phyloP scores from a whole-genome alignment of 768 basidiomycete species.

The Russula vinacea region DNA sequence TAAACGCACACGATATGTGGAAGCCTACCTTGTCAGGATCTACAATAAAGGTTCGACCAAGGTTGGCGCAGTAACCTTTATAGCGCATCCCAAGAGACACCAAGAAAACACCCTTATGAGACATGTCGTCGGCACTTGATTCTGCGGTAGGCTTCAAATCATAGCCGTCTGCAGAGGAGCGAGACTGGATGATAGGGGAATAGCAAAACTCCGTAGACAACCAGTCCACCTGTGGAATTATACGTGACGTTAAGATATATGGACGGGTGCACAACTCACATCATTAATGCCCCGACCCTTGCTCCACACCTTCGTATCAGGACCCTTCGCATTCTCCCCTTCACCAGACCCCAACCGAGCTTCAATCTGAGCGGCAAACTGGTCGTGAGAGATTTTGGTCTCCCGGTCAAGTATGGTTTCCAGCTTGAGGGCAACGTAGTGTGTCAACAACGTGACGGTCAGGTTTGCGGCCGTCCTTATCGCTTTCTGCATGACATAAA shows the following conservation, averaged over 20 bases:
- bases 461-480: conserved; percentile 70
- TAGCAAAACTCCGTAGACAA: conserved; percentile 90
- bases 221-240: conserved; percentile 71
- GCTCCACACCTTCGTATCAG: conserved; percentile 91
- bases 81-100: conserved; percentile 87
- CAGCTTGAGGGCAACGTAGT: conserved; percentile 84
- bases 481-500: conserved; percentile 56
- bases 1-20: neutral
- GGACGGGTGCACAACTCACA: conserved; percentile 45
- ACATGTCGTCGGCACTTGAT: conserved; percentile 78
- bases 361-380: conserved; percentile 83
- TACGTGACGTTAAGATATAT: conserved; percentile 15
- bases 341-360: conserved; percentile 82
- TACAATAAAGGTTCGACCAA: conserved; percentile 93
- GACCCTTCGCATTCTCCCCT: conserved; percentile 70
- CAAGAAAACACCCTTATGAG: conserved; percentile 84
- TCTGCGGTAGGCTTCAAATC: conserved; percentile 86
- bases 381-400: conserved; percentile 85
- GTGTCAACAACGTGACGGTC: conserved; percentile 79
- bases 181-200: conserved; percentile 93
- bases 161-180: conserved; percentile 76
- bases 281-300: conserved; percentile 69
- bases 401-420: conserved; percentile 91
- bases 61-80: conserved; percentile 88
- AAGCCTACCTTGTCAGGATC: conserved; percentile 76